phyloP scores from a whole-genome alignment of 306 rosid genomes.

The Neltuma alba region DNA sequence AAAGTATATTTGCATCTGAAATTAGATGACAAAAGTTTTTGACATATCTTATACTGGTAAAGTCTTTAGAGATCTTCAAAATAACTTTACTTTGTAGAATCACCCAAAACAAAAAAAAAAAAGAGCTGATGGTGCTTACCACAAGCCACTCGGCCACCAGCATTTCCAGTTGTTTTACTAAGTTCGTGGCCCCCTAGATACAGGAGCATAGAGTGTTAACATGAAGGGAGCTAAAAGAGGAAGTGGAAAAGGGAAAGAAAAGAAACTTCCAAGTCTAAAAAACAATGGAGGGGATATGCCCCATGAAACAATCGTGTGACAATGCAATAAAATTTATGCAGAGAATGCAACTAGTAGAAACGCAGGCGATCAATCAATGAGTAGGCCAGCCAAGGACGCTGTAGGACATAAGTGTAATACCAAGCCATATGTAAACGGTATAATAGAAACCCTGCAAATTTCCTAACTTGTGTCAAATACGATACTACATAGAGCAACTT shows the following conservation, averaged over 20 bases:
- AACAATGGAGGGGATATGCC: not conserved
- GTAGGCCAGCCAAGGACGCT: not conserved
- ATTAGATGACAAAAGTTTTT: not conserved
- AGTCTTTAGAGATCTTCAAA: not conserved
- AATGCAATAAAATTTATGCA: constrained; percentile 1
- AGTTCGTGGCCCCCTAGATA: too few relatives aligned
- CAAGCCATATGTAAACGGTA: not conserved
- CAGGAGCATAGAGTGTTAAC: not conserved
- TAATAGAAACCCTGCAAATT: not conserved
- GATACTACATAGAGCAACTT: not conserved
- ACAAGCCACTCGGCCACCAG: constrained; percentile 60
- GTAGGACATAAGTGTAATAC: not conserved
- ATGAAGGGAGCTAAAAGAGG: not conserved
- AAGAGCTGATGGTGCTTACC: constrained; percentile 27
- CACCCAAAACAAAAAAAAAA: not conserved
- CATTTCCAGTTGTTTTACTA: constrained; percentile 57
- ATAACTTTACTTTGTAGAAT: not conserved
- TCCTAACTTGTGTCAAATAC: not conserved
- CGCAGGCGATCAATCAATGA: constrained; percentile 1
- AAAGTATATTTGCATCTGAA: not conserved
- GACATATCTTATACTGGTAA: not conserved
- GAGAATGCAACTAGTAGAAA: not conserved
- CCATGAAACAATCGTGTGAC: too few relatives aligned
- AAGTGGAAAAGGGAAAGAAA: not conserved
- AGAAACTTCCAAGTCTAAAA: not conserved